phyloP scores from a whole-genome alignment of 2,329 filamentous ascomycete genomes.

The Parascedosporium putredinis region DNA sequence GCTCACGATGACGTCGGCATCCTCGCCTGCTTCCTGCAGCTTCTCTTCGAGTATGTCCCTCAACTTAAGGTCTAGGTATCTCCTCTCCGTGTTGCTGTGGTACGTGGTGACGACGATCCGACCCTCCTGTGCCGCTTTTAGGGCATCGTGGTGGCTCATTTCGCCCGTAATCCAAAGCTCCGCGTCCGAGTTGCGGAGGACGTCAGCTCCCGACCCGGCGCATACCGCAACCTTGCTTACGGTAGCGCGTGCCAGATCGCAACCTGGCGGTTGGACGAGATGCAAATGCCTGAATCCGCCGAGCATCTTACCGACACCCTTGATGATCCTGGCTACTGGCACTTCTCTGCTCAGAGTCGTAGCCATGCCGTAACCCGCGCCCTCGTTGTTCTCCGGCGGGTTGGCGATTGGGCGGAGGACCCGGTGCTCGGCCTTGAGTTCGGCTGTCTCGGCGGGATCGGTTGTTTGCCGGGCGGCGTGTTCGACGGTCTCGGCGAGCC shows the following conservation, averaged over 20 bases:
- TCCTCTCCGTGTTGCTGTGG: constrained; percentile 87
- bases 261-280: constrained; percentile 41
- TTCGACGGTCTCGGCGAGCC: constrained; percentile 80
- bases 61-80: constrained; percentile 66
- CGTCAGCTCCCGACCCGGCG: constrained; percentile 73
- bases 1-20: constrained; percentile 62
- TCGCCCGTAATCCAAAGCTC: constrained; percentile 87
- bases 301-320: constrained; percentile 52
- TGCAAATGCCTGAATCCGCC: constrained; percentile 50
- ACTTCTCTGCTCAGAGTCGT: constrained; percentile 30
- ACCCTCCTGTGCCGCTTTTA: constrained; percentile 76
- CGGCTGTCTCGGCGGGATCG: constrained; percentile 12
- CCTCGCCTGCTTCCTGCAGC: constrained; percentile 34
- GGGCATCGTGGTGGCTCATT: constrained; percentile 83
- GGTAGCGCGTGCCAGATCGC: constrained; percentile 21
- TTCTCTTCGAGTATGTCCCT: constrained; percentile 50
- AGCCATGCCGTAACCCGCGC: constrained; percentile 42
- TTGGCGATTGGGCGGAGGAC: constrained; percentile 34
- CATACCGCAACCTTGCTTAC: constrained; percentile 74
- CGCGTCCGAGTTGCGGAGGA: constrained; percentile 60
- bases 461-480: constrained; percentile 25
- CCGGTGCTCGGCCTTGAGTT: constrained; percentile 26
- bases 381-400: constrained; percentile 31
- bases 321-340: constrained; percentile 32
- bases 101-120: constrained; percentile 76